Base-by-base conservation (phyloP, 345 rosid genomes). In the Ceriops tagal region DNA sequence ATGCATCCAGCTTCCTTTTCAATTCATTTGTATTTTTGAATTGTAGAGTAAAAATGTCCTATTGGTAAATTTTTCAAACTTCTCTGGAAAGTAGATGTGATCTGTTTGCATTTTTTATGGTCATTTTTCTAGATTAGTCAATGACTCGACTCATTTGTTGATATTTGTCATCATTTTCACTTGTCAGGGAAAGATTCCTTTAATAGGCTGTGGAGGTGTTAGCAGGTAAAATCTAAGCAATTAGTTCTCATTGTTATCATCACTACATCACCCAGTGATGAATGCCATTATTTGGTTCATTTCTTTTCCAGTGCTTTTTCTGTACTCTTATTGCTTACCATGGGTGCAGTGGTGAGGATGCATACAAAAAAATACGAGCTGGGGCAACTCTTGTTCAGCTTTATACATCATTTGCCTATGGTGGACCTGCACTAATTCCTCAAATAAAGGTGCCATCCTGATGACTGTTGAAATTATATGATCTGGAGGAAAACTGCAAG, bases 351-450 rank as follows among this genome's bases (percentile, higher is more conserved):
- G 98, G 99, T 61, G 97, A 92, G 79, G 99, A 95, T 73, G 99
- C 99, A 70, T 95, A 90, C 86, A 82, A 84, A 73, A 95, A 90
- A 81, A 82, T 95, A 63, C 84, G 99, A 80, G 90, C 96, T 6
- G 99, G 98, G 71, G 99, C 98, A 62, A 90, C 92, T 39, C 99
- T 95, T 72, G 91, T 92, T 78, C 99, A 95, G 85, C 90, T 95
- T 66, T 95, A 95, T 73, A 87, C 99, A 0, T 91, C 85, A 59
- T 95, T 95, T 79, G 97, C 98, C 0, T 95, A 92, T 71, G 99
- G 92, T 4, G 97, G 99, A 66, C 99, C 99, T 5, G 99, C 99
- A 51, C 86, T 92, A 61, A 92, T 95, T 77, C 99, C 98, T 62
- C 87, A 75, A 78, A 84, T 95, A 61, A 95, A 92, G 97, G 97